Evolutionary conservation across 257 asterid genomes (phyloP).

Genomic region (Nicotiana tomentosiformis): DNA sequence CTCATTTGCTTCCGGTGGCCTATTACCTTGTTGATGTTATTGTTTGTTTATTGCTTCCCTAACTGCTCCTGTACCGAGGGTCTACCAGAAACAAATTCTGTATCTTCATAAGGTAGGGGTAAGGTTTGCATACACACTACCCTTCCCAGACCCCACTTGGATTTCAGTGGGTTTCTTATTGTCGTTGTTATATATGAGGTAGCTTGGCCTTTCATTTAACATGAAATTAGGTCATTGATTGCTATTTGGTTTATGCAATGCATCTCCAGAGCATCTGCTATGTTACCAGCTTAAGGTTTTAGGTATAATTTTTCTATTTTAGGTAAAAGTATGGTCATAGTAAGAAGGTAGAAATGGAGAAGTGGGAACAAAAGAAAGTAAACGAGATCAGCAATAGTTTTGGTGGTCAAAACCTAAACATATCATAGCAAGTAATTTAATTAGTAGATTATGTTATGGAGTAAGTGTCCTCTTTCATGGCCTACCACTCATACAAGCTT

Average conservation of each 20-base stretch:
- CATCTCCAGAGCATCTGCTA: not conserved
- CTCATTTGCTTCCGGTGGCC: too few species aligned
- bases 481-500: conserved; percentile 23
- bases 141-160: too few species aligned
- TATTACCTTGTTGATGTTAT: too few species aligned
- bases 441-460: conserved; percentile 10
- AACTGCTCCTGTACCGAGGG: too few species aligned
- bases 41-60: too few species aligned
- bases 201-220: too few species aligned
- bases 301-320: not conserved
- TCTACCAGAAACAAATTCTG: too few species aligned
- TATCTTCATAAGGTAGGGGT: too few species aligned
- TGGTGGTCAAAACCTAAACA: conserved; percentile 2
- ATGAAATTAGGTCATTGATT: too few species aligned
- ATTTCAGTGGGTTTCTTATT: too few species aligned
- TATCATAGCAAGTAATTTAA: conserved; percentile 3
- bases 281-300: not conserved
- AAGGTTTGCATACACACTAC: too few species aligned
- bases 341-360: not conserved
- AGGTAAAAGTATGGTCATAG: not conserved
- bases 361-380: not conserved
- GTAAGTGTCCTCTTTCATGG: conserved; percentile 13
- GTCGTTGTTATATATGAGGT: too few species aligned
- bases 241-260: not conserved
- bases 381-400: not conserved